Conservation (phyloP, 108 stramenopile genomes). For the Conticribra guillardii region DNA sequence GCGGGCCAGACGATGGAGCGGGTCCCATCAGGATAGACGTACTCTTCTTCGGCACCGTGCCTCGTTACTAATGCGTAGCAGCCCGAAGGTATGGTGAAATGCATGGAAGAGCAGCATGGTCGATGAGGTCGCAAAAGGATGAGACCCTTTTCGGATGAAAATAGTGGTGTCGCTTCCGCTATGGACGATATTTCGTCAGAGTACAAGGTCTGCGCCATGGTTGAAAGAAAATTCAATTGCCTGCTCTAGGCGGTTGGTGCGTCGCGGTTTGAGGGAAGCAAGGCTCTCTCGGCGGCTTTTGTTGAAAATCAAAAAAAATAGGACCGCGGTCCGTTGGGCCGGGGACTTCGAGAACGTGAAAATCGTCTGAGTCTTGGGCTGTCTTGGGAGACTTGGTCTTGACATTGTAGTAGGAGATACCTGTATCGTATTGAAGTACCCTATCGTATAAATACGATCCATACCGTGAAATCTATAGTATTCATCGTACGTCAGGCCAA, state of each 20-base stretch:
- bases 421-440: too few species aligned
- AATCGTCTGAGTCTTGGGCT: too few species aligned
- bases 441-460: too few species aligned
- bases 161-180: conserved; percentile 10
- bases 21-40: conserved; percentile 13
- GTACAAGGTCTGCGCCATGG: conserved; percentile 5
- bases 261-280: background rate
- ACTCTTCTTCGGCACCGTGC: conserved; percentile 48
- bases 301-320: too few species aligned
- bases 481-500: too few species aligned
- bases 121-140: conserved; percentile 22
- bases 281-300: too few species aligned
- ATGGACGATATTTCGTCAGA: conserved; percentile 14
- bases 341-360: too few species aligned
- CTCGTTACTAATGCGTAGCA: conserved; percentile 53
- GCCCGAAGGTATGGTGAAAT: conserved; percentile 24
- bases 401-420: too few species aligned
- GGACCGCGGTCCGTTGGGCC: too few species aligned
- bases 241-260: background rate
- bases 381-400: too few species aligned
- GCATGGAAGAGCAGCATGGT: background rate
- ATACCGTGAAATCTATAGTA: too few species aligned
- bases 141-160: conserved; percentile 19
- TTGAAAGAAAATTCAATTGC: background rate
- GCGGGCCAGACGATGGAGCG: conserved; percentile 51